phyloP scores from a whole-genome alignment of 2,329 filamentous ascomycete genomes.

The Pseudogymnoascus sp. region DNA sequence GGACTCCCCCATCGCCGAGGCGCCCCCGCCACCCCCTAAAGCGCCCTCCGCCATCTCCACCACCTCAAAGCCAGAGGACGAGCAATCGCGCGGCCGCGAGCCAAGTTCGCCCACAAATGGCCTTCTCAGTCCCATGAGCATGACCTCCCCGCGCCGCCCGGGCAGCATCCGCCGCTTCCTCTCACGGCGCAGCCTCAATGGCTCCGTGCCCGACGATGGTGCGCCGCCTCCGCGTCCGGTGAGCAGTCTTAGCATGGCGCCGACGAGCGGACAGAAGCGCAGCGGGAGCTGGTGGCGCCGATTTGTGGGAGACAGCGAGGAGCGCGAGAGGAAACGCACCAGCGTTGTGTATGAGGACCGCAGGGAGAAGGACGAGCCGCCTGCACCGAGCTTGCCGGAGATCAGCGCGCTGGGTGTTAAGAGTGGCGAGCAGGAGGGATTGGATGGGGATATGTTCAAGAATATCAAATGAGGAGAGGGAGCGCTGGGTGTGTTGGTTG shows the following conservation, averaged over 20 bases:
- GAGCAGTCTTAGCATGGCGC: conserved; percentile 21
- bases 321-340: conserved; percentile 16
- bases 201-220: conserved; percentile 11
- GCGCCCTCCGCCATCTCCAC: conserved; percentile 8
- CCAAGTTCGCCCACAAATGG: background rate
- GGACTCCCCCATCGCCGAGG: conserved; percentile 27
- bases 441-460: conserved; percentile 30
- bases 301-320: conserved; percentile 16
- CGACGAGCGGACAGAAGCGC: conserved; percentile 21
- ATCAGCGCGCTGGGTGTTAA: conserved; percentile 27
- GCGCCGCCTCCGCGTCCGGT: conserved; percentile 23
- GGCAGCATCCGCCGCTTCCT: conserved; percentile 32
- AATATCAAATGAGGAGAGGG: conserved; percentile 26
- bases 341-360: conserved; percentile 23
- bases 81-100: background rate
- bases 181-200: conserved; percentile 29
- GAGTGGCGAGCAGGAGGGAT: conserved; percentile 24
- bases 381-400: conserved; percentile 29
- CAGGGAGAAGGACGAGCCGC: conserved; percentile 19
- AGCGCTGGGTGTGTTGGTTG: background rate
- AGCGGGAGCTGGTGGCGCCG: conserved; percentile 27
- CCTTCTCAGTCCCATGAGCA: conserved; percentile 20
- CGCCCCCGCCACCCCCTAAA: conserved; percentile 16
- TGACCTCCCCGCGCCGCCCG: conserved; percentile 25
- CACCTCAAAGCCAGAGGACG: conserved; percentile 5